Conservation (phyloP, 495 filamentous ascomycete genomes). For the Talaromyces adpressus region DNA sequence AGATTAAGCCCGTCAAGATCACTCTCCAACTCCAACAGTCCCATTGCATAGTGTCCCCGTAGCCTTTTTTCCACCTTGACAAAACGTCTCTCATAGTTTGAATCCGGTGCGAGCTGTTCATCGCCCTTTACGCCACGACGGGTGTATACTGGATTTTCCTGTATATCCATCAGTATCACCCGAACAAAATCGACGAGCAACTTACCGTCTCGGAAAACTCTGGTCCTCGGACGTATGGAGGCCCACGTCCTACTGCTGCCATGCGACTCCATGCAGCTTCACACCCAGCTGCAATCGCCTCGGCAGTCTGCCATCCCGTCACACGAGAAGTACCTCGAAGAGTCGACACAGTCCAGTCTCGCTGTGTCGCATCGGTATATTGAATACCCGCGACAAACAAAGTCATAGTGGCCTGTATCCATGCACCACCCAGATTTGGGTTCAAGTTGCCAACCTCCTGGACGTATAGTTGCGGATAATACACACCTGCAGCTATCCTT, state of each 20-base stretch:
- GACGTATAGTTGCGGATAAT: conserved; percentile 53
- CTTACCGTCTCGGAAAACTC: not conserved
- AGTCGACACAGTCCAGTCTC: conserved; percentile 66
- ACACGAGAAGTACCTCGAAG: conserved; percentile 68
- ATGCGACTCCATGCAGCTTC: conserved; percentile 75
- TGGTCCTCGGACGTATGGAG: conserved; percentile 46
- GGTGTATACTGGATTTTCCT: not conserved
- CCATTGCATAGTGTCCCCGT: conserved; percentile 51
- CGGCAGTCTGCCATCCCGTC: conserved; percentile 80
- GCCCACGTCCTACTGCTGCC: conserved; percentile 63
- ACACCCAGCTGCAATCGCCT: conserved; percentile 73
- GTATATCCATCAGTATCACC: not conserved
- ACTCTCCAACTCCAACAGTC: conserved; percentile 49
- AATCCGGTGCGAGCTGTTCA: conserved; percentile 17
- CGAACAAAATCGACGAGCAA: not conserved
- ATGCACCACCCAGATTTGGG: conserved; percentile 70
- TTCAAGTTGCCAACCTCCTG: conserved; percentile 53
- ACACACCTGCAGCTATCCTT: conserved; percentile 71
- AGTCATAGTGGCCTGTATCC: conserved; percentile 71
- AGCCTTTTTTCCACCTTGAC: conserved; percentile 34
- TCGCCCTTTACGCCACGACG: conserved; percentile 15
- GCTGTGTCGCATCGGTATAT: conserved; percentile 64
- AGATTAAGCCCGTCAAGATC: conserved; percentile 42
- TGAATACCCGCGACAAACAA: conserved; percentile 84
- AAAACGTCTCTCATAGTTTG: conserved; percentile 44